Evolutionary conservation across 2,329 filamentous ascomycete genomes (phyloP), one percentile per base, ranked within the genome.

Genomic region (Aspergillus clavatus): DNA sequence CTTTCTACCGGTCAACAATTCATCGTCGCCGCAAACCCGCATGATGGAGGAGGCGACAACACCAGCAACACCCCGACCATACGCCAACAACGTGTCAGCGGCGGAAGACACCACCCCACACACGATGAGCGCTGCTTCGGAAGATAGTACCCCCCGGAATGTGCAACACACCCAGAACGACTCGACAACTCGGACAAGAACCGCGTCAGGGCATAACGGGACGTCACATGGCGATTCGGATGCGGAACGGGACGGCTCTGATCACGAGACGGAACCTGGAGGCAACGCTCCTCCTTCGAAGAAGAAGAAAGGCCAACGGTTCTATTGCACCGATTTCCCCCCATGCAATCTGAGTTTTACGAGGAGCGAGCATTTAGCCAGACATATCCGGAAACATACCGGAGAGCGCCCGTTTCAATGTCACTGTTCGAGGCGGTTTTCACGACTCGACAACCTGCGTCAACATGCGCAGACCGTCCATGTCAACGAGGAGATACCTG

Each of bases 391-490:
- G 84, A 97, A 97, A 79, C 93, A 98, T 62, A 98, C 93, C 0
- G 93, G 93, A 42, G 93, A 98, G 72, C 83, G 93, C 22, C 93
- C 93, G 0, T 98, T 97, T 60, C 87, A 94, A 68, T 98, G 93
- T 57, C 93, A 97, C 67, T 98, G 93, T 68, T 88, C 86, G 2
- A 82, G 93, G 40, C 82, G 89, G 44, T 98, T 98, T 66, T 97
- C 93, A 7, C 82, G 91, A 39, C 79, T 97, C 37, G 91, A 98
- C 67, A 98, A 98, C 62, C 74, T 98, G 41, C 83, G 93, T 47
- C 93, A 98, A 65, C 93, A 98, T 75, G 93, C 93, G 36, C 90
- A 96, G 67, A 97, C 93, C 0, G 93, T 98, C 1, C 93, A 98
- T 65, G 87, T 95, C 46, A 96, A 97, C 65, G 93, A 97, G 66